Base-by-base conservation (phyloP, 805 yeast genomes). In the Candida chilensis region DNA sequence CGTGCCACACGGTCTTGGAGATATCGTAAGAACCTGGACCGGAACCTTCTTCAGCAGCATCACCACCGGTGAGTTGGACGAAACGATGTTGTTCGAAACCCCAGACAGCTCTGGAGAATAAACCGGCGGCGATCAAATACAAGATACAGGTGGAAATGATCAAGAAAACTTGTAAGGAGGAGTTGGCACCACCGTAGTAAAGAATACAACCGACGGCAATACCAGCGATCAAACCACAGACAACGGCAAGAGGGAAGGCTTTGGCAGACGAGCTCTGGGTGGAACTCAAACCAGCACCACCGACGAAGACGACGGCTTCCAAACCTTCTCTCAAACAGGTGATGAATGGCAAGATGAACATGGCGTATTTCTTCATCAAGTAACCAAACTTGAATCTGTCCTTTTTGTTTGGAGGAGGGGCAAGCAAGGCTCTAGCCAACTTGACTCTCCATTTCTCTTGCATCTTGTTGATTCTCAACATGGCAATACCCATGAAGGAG, bases 1-100 rank as follows among this genome's bases (percentile, higher is more conserved):
- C 94, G 61, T 90, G 98, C 88, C 95, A 90, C 17, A 90, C 96
- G 10, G 82, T 60, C 47, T 70, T 71, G 30, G 65, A 47, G 47
- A 90, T 74, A 57, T 90, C 78, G 60, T 90, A 90, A 16, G 96
- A 80, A 51, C 98, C 98, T 26, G 95, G 90, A 43, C 98, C 98
- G 32, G 78, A 68, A 46, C 97, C 97, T 44, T 67, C 62, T 58
- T 90, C 97, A 22, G 95, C 71, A 16, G 94, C 95, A 62, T 90
- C 96, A 62, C 96, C 95, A 52, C 97, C 97, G 20, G 94, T 75
- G 31, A 64, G 48, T 36, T 62, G 42, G 54, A 72, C 68, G 66
- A 70, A 90, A 16, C 48, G 51, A 56, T 86, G 66, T 49, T 63
- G 68, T 60, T 87, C 88, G 46, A 90, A 84, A 57, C 60, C 76